Conservation (phyloP, 257 asterid species). For the Vinca minor region DNA sequence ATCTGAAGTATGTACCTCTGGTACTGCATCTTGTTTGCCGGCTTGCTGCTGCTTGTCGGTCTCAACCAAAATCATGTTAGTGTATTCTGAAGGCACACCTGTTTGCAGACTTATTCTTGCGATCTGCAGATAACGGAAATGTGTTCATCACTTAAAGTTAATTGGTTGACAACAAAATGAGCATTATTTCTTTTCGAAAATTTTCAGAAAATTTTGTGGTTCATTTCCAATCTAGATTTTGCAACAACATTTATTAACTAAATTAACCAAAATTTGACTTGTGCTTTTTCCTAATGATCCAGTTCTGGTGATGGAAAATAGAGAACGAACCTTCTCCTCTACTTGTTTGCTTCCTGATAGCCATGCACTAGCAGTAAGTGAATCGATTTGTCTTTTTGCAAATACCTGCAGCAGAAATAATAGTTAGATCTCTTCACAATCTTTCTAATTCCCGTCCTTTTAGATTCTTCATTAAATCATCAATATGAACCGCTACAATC, state of each 20-base stretch:
- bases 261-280: background rate
- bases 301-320: background rate
- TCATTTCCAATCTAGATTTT: too few species aligned
- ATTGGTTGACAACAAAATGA: too few species aligned
- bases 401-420: slow-evolving; percentile 36
- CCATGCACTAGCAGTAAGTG: slow-evolving; percentile 71
- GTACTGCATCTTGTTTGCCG: slow-evolving; percentile 25
- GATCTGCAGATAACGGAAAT: slow-evolving; percentile 31
- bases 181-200: too few species aligned
- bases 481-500: too few species aligned
- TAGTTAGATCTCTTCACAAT: background rate
- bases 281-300: too few species aligned
- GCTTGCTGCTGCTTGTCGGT: slow-evolving; percentile 29
- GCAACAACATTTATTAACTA: background rate
- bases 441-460: background rate
- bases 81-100: slow-evolving; percentile 64
- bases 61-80: slow-evolving; percentile 50
- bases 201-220: background rate
- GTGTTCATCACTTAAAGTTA: too few species aligned
- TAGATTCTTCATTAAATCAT: background rate
- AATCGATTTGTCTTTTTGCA: slow-evolving; percentile 51
- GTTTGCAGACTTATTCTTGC: slow-evolving; percentile 56
- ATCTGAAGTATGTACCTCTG: slow-evolving; percentile 32
- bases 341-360: slow-evolving; percentile 51
- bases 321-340: slow-evolving; percentile 55